These are phyloP conservation scores for Hypoxylon intermedium DNA, from an alignment of 495 filamentous ascomycete species.

Conservation along the genomic window DNA sequence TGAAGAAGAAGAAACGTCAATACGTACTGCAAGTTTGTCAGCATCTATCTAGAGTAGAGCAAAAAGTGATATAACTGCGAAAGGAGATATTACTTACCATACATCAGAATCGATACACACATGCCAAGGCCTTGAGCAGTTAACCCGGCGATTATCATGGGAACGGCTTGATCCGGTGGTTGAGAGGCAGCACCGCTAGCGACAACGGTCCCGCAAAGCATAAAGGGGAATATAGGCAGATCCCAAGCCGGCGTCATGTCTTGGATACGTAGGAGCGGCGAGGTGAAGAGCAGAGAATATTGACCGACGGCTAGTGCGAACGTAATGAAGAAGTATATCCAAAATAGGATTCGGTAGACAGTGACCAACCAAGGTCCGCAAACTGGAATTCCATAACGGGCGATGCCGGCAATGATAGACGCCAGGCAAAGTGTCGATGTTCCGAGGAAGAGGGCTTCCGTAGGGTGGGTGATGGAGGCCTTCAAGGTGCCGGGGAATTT, in stretches of 20 bases:
- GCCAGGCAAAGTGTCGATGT: conserved; percentile 72
- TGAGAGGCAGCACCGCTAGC: conserved; percentile 51
- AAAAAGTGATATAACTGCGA: neutral
- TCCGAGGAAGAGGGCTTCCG: conserved; percentile 71
- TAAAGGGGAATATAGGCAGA: conserved; percentile 62
- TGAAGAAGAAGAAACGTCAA: too few relatives aligned
- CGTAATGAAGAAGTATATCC: conserved; percentile 57
- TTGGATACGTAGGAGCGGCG: conserved; percentile 44
- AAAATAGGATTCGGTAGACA: conserved; percentile 57
- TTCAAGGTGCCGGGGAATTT: conserved; percentile 58
- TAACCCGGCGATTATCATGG: conserved; percentile 59
- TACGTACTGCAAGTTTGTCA: conserved; percentile 28
- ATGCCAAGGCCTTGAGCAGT: conserved; percentile 62
- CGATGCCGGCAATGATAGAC: conserved; percentile 65
- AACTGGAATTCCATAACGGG: conserved; percentile 62
- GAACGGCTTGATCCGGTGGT: conserved; percentile 47
- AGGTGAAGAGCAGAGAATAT: conserved; percentile 61
- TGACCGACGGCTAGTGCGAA: conserved; percentile 55
- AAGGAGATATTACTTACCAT: conserved; percentile 34
- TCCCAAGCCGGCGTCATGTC: conserved; percentile 63
- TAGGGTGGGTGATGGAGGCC: conserved; percentile 64
- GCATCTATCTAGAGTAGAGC: neutral
- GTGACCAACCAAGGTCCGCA: conserved; percentile 49
- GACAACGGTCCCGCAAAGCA: conserved; percentile 61
- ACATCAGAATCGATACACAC: conserved; percentile 58